Conservation (phyloP, 176 grass and related monocot genomes). For the Phyllostachys edulis region DNA sequence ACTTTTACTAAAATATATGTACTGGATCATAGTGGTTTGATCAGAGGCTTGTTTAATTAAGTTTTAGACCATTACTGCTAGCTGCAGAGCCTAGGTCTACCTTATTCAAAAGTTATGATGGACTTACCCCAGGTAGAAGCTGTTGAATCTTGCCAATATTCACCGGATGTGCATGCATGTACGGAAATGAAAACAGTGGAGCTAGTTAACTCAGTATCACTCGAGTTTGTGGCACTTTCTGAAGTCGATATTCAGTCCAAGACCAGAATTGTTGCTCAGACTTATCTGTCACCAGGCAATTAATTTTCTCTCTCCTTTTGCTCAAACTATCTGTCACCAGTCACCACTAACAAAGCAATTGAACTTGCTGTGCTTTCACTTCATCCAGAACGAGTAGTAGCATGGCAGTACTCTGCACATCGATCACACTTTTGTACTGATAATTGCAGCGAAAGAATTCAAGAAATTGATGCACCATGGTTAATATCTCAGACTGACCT, state of each 20-base stretch:
- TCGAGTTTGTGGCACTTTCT: not conserved
- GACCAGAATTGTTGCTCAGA: not conserved
- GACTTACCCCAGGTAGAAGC: not conserved
- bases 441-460: not conserved
- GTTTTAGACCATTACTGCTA: slow-evolving; percentile 6
- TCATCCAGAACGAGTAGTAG: not conserved
- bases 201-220: not conserved
- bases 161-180: not conserved
- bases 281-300: not conserved
- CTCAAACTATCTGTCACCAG: not conserved
- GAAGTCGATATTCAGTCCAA: not conserved
- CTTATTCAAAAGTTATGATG: not conserved
- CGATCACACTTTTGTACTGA: not conserved
- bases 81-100: not conserved
- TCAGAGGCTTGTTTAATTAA: slow-evolving; percentile 5
- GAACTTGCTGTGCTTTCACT: not conserved
- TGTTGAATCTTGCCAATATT: not conserved
- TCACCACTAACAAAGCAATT: too few species aligned
- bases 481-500: not conserved
- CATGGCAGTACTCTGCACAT: not conserved
- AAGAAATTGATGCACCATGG: not conserved
- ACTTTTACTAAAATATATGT: not conserved
- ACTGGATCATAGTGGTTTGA: not conserved
- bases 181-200: not conserved
- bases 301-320: not conserved